These are phyloP conservation scores for Lentinula lateritia DNA, from an alignment of 768 basidiomycete genomes.

Conservation along the genomic window DNA sequence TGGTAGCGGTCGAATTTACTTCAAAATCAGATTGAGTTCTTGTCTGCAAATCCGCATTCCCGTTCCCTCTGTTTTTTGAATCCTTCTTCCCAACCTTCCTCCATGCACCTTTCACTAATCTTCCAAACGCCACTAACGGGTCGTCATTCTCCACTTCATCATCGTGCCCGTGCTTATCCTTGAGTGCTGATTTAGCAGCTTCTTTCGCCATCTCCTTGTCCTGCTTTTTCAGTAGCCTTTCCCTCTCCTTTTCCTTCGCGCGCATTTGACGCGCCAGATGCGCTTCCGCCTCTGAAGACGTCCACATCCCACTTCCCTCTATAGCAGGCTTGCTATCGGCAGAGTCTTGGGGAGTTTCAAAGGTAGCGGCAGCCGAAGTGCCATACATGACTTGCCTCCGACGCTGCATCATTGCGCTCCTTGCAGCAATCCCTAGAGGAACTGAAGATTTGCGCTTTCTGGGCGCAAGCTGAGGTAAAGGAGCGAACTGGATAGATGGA, in stretches of 20 bases:
- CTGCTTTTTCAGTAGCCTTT: constrained; percentile 11
- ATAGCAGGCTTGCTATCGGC: not conserved
- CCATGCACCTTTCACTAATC: constrained; percentile 50
- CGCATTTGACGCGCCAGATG: constrained; percentile 21
- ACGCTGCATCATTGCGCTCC: constrained; percentile 33
- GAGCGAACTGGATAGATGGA: constrained; percentile 46
- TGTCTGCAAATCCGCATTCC: not conserved
- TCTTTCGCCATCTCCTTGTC: constrained; percentile 3
- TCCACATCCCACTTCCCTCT: constrained; percentile 24
- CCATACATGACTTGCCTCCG: constrained; percentile 19
- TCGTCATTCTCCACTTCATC: constrained; percentile 27
- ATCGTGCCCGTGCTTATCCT: constrained; percentile 16
- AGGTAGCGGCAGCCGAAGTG: not conserved
- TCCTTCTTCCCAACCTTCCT: constrained; percentile 36
- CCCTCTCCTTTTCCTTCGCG: constrained; percentile 14
- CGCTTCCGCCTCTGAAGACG: constrained; percentile 31
- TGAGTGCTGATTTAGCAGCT: constrained; percentile 10
- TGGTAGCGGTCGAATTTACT: not conserved
- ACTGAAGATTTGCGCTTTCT: constrained; percentile 40
- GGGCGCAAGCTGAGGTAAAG: constrained; percentile 48
- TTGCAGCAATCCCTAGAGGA: constrained; percentile 53
- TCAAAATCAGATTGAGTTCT: not conserved
- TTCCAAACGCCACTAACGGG: constrained; percentile 43
- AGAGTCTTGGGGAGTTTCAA: not conserved
- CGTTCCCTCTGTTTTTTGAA: constrained; percentile 32